Percentiles rank a stretch among this genome's conserved stretches.
Conservation (phyloP, 1,284 basidiomycete species). For the Ganoderma multipileum region DNA sequence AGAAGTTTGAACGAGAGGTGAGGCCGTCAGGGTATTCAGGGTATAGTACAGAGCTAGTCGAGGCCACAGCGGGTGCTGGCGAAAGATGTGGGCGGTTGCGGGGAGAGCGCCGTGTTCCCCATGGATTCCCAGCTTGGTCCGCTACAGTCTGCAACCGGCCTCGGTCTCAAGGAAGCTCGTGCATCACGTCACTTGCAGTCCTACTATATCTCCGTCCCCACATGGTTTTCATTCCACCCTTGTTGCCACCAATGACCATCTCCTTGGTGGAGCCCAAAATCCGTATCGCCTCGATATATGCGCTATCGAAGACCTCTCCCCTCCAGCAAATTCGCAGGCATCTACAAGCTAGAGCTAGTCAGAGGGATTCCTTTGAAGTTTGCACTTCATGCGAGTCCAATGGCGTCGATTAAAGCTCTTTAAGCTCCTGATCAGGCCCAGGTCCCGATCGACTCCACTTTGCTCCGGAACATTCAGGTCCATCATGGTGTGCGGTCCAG, state of each 20-base stretch:
- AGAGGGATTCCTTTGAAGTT: not conserved
- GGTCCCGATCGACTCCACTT: too few relatives aligned
- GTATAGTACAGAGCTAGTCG: conserved; percentile 31
- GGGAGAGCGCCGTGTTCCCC: conserved; percentile 26
- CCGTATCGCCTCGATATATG: not conserved
- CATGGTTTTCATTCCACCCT: not conserved
- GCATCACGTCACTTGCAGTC: not conserved
- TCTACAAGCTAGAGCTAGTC: not conserved
- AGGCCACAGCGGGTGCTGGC: conserved; percentile 14
- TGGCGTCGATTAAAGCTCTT: too few relatives aligned
- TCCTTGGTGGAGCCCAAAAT: not conserved
- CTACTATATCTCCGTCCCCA: not conserved
- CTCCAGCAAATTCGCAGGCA: not conserved
- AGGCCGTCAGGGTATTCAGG: conserved; percentile 19
- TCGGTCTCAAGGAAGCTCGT: not conserved
- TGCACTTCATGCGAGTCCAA: not conserved
- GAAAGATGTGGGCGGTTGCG: conserved; percentile 17
- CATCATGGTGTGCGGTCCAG: too few relatives aligned
- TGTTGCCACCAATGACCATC: not conserved
- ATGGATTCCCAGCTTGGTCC: not conserved
- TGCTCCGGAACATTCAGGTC: too few relatives aligned
- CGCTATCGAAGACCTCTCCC: not conserved
- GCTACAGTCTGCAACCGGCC: not conserved
- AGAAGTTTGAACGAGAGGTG: conserved; percentile 14
- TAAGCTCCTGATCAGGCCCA: too few relatives aligned